Conservation (phyloP, 768 basidiomycete genomes). For the Mycena epipterygia region DNA sequence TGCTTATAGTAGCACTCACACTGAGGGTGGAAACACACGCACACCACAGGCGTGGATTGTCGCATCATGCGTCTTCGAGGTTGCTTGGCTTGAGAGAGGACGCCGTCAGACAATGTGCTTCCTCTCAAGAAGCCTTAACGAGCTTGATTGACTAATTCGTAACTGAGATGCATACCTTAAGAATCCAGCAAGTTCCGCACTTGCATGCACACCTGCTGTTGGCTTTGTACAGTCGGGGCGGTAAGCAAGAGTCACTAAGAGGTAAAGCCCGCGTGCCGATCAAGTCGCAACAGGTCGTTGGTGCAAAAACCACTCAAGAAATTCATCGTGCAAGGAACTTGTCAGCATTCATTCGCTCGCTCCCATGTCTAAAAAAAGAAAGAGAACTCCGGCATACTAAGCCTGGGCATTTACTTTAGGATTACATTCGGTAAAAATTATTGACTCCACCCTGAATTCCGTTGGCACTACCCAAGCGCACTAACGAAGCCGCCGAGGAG, state of each 20-base stretch:
- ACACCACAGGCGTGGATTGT: not conserved
- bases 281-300: not conserved
- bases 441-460: not conserved
- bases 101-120: not conserved
- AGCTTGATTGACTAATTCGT: slow-evolving; percentile 5
- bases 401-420: not conserved
- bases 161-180: not conserved
- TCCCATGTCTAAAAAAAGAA: not conserved
- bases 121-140: not conserved
- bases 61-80: not conserved
- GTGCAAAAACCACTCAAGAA: not conserved
- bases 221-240: not conserved
- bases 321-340: not conserved
- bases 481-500: slow-evolving; percentile 72
- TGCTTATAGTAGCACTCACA: too few species aligned
- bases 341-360: not conserved
- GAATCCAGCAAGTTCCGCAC: not conserved
- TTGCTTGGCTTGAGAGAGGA: not conserved
- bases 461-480: slow-evolving; percentile 59
- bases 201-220: slow-evolving; percentile 5
- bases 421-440: slow-evolving; percentile 14
- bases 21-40: not conserved
- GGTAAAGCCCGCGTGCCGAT: not conserved
- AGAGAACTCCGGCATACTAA: not conserved
- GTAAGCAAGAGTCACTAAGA: too few species aligned